Evolutionary conservation across 352 stramenopile genomes (phyloP).

Genomic region (Phytophthora pini): DNA sequence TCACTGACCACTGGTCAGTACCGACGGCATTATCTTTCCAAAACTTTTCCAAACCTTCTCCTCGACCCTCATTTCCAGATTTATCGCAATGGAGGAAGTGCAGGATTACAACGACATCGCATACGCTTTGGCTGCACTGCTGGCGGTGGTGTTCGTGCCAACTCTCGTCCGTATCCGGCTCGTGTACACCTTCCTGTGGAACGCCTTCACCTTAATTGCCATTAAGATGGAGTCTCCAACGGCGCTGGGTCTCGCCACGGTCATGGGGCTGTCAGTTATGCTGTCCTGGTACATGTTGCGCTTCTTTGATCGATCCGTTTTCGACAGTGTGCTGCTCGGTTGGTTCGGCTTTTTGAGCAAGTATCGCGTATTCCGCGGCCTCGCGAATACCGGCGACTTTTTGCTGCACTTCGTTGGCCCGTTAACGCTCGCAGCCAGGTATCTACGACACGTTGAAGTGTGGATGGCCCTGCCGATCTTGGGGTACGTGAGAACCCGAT

Average conservation of each 20-base stretch:
- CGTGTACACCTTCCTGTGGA: constrained; percentile 39
- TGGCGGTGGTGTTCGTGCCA: constrained; percentile 30
- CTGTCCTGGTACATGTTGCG: constrained; percentile 44
- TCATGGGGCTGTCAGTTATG: constrained; percentile 40
- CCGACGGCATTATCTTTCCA: constrained; percentile 8
- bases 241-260: constrained; percentile 36
- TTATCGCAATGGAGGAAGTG: constrained; percentile 15
- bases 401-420: constrained; percentile 37
- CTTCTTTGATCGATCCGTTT: constrained; percentile 37
- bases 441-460: constrained; percentile 37
- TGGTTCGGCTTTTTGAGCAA: constrained; percentile 43
- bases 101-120: constrained; percentile 22
- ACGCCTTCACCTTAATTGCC: constrained; percentile 30
- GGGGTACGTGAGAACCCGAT: constrained; percentile 20
- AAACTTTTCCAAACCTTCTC: too few species aligned
- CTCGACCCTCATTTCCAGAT: constrained; percentile 15
- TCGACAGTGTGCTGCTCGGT: constrained; percentile 42
- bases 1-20: background rate
- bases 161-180: constrained; percentile 27
- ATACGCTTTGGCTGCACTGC: constrained; percentile 17
- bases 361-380: constrained; percentile 30
- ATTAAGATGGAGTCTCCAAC: constrained; percentile 29
- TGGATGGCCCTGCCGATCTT: constrained; percentile 44
- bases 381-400: constrained; percentile 32
- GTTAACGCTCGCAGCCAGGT: constrained; percentile 20